Percentiles rank a stretch among this genome's conserved stretches.
Conservation (phyloP, 2,329 filamentous ascomycete genomes). For the Hymenoscyphus fraxineus region DNA sequence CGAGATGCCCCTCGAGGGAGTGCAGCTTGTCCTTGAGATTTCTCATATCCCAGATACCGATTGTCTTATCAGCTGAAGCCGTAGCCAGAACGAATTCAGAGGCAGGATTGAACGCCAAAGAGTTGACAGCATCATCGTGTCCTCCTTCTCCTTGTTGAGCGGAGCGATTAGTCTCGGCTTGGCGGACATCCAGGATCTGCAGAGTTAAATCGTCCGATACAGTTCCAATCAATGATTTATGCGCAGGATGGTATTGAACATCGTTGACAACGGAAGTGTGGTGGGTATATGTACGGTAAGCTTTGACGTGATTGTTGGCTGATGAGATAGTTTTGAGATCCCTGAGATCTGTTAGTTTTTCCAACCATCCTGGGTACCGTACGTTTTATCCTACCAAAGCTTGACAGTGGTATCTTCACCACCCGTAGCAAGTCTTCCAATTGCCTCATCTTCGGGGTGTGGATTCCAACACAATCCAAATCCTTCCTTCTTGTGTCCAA, state of each 20-base stretch:
- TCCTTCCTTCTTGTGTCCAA: conserved; percentile 83
- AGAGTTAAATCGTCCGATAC: conserved; percentile 94
- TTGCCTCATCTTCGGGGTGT: conserved; percentile 42
- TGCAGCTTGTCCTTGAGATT: conserved; percentile 89
- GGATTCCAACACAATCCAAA: conserved; percentile 94
- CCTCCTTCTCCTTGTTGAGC: conserved; percentile 72
- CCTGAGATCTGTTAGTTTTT: conserved; percentile 42
- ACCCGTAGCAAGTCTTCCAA: conserved; percentile 81
- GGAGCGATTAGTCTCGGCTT: conserved; percentile 60
- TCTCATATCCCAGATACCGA: conserved; percentile 91
- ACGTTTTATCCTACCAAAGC: conserved; percentile 64
- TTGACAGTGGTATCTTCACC: conserved; percentile 90
- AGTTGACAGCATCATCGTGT: conserved; percentile 90
- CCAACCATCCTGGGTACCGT: not conserved
- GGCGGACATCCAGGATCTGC: conserved; percentile 85
- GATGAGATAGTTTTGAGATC: conserved; percentile 75
- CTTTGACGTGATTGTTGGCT: conserved; percentile 65
- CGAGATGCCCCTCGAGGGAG: conserved; percentile 80
- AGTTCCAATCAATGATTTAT: conserved; percentile 80
- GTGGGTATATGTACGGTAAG: conserved; percentile 74
- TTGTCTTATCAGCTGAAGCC: conserved; percentile 90
- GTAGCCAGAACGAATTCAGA: conserved; percentile 90
- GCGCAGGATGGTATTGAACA: conserved; percentile 88
- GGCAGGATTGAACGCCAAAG: conserved; percentile 88
- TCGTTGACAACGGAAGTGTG: conserved; percentile 94